Conservation (phyloP, 176 grass and related monocot species). For the Chloris gayana region DNA sequence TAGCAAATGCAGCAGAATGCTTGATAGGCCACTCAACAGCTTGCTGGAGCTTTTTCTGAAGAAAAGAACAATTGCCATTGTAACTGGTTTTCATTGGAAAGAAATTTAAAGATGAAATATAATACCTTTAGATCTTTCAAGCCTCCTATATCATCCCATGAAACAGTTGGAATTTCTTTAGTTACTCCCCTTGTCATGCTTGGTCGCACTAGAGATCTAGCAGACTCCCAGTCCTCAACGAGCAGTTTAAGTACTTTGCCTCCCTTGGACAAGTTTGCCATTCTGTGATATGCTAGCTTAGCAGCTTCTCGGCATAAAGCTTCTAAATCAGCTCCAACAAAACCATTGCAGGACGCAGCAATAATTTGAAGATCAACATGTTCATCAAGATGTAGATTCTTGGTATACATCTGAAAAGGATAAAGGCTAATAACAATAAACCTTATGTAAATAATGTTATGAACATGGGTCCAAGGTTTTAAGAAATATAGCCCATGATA, state of each 20-base stretch:
- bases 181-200: conserved; percentile 83
- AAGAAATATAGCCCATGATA: not conserved
- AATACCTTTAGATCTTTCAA: conserved; percentile 84
- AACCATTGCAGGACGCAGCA: conserved; percentile 85
- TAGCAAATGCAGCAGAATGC: conserved; percentile 68
- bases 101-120: conserved; percentile 21
- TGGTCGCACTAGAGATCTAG: conserved; percentile 59
- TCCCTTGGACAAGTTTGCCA: conserved; percentile 30
- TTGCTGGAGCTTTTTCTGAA: conserved; percentile 83
- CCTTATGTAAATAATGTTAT: not conserved
- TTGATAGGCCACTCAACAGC: conserved; percentile 96
- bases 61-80: conserved; percentile 35
- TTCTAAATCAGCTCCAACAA: conserved; percentile 89
- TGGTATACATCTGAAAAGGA: conserved; percentile 70
- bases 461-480: not conserved
- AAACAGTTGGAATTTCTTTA: conserved; percentile 73
- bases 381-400: conserved; percentile 65
- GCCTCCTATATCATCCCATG: conserved; percentile 97
- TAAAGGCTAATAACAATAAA: conserved; percentile 23
- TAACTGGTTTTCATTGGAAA: conserved; percentile 18
- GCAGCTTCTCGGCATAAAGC: conserved; percentile 79
- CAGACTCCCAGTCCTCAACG: conserved; percentile 82
- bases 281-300: conserved; percentile 59
- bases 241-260: conserved; percentile 43
- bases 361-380: conserved; percentile 74